Percentiles rank a stretch among this genome's conserved stretches.
phyloP scores from a whole-genome alignment of 2,329 filamentous ascomycete species.

The Aaosphaeria pasadenensis region DNA sequence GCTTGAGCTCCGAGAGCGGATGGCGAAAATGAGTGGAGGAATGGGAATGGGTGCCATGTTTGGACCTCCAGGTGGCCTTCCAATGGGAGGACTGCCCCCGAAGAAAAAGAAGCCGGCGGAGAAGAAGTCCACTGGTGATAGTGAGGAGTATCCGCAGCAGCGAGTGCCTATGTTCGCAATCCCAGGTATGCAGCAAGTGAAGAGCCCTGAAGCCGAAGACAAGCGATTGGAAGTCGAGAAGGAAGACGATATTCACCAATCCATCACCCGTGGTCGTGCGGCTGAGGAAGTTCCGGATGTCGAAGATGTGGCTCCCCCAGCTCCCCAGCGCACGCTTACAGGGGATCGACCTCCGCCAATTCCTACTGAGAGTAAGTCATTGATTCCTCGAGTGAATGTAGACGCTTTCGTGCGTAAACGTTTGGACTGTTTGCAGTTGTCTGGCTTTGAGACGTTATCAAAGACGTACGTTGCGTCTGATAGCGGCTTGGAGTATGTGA shows the following conservation, averaged over 20 bases:
- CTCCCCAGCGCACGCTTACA: constrained; percentile 36
- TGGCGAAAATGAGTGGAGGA: constrained; percentile 98
- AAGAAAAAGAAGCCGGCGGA: constrained; percentile 50
- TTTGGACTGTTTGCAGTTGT: constrained; percentile 20
- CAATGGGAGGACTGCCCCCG: constrained; percentile 51
- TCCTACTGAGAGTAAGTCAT: constrained; percentile 52
- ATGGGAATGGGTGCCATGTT: constrained; percentile 98
- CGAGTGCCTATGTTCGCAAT: constrained; percentile 59
- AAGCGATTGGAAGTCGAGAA: constrained; percentile 48
- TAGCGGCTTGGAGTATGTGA: constrained; percentile 32
- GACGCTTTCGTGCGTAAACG: constrained; percentile 12
- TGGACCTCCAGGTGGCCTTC: constrained; percentile 66
- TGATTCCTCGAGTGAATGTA: constrained; percentile 37
- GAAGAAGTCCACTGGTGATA: constrained; percentile 36
- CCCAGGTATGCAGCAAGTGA: constrained; percentile 65
- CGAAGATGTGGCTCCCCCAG: constrained; percentile 48
- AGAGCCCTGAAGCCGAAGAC: constrained; percentile 47
- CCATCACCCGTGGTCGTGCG: constrained; percentile 41
- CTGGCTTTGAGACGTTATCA: constrained; percentile 25
- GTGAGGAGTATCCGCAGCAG: constrained; percentile 32
- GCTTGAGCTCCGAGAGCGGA: constrained; percentile 86
- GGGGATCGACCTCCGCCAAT: constrained; percentile 40
- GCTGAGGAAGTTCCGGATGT: constrained; percentile 53
- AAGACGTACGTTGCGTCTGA: constrained; percentile 33
- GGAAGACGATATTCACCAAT: constrained; percentile 45